Evolutionary conservation across 2,329 filamentous ascomycete species (phyloP).

Genomic region (Talaromyces sp.): DNA sequence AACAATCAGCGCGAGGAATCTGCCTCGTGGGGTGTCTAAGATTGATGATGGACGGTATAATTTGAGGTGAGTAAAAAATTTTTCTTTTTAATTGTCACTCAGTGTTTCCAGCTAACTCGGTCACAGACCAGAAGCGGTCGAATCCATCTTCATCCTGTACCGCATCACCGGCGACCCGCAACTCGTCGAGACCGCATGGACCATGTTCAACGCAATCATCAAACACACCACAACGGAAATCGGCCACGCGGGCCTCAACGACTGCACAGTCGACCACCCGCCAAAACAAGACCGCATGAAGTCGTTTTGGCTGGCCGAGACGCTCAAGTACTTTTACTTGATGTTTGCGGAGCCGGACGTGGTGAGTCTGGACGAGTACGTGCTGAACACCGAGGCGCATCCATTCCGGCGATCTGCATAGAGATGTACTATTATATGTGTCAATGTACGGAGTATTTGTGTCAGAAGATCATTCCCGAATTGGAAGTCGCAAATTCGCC

Average conservation of each 20-base stretch:
- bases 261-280: constrained; percentile 16
- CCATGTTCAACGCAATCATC: constrained; percentile 72
- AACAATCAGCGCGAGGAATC: neutral
- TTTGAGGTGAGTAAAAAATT: neutral
- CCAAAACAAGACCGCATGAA: constrained; percentile 64
- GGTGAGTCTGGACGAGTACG: constrained; percentile 63
- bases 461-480: neutral
- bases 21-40: neutral
- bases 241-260: constrained; percentile 55
- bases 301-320: constrained; percentile 88
- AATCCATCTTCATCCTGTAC: constrained; percentile 85
- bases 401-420: constrained; percentile 37
- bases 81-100: neutral
- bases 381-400: constrained; percentile 56
- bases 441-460: too few relatives aligned
- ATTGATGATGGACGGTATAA: constrained; percentile 4
- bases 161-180: constrained; percentile 72
- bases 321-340: constrained; percentile 86
- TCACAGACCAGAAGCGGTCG: constrained; percentile 72
- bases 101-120: constrained; percentile 2
- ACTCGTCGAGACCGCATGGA: constrained; percentile 80
- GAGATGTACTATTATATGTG: neutral
- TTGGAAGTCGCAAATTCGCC: neutral
- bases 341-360: constrained; percentile 66
- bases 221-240: constrained; percentile 59